phyloP scores from a whole-genome alignment of 2,329 filamentous ascomycete species.

The Talaromyces piceae region DNA sequence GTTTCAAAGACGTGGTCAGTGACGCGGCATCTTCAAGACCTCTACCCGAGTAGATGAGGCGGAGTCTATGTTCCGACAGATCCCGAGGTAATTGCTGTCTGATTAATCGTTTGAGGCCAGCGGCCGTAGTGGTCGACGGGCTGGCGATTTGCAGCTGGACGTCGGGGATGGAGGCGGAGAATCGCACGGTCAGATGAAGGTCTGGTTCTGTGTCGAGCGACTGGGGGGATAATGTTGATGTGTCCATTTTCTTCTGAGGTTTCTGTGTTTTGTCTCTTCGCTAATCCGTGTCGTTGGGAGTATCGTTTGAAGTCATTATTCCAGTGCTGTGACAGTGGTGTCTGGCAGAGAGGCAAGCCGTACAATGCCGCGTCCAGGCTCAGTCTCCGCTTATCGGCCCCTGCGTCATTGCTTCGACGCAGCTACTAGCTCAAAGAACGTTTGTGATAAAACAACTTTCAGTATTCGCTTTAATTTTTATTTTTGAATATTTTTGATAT shows the following conservation, averaged over 20 bases:
- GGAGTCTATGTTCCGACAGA: slow-evolving; percentile 62
- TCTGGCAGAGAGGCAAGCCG: not conserved
- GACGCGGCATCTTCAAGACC: slow-evolving; percentile 68
- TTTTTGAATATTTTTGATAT: not conserved
- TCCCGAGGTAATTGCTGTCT: slow-evolving; percentile 60
- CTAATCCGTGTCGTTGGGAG: too few relatives aligned
- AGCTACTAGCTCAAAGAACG: not conserved
- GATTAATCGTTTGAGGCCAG: slow-evolving; percentile 75
- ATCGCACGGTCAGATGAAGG: slow-evolving; percentile 78
- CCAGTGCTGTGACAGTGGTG: not conserved
- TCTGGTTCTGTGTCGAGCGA: slow-evolving; percentile 13
- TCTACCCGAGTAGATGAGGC: slow-evolving; percentile 83
- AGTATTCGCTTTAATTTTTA: too few relatives aligned
- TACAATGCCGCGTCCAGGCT: not conserved
- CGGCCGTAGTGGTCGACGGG: slow-evolving; percentile 62
- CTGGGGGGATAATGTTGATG: slow-evolving; percentile 4
- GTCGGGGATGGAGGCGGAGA: slow-evolving; percentile 78
- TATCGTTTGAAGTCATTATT: not conserved
- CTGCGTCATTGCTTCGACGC: not conserved
- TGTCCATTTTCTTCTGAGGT: not conserved
- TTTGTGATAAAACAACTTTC: too few relatives aligned
- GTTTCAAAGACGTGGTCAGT: slow-evolving; percentile 60
- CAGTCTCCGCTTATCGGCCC: not conserved
- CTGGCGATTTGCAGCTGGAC: slow-evolving; percentile 66
- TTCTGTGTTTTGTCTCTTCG: not conserved